phyloP scores from a whole-genome alignment of 179 eudicot species.

The Actinidia arguta region DNA sequence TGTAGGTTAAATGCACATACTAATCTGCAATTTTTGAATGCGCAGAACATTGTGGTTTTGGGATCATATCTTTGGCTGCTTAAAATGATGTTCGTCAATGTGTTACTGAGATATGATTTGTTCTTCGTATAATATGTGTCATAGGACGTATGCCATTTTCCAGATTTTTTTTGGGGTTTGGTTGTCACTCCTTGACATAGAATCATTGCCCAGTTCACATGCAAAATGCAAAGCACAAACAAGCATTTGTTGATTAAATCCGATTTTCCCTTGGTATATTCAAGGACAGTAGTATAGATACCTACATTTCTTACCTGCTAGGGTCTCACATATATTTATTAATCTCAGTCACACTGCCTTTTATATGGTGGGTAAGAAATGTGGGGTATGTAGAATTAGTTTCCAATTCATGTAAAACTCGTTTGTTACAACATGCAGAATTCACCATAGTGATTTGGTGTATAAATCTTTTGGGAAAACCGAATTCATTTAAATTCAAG shows the following conservation, averaged over 20 bases:
- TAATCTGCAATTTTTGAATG: not conserved
- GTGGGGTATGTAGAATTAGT: not conserved
- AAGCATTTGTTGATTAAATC: not conserved
- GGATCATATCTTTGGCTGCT: not conserved
- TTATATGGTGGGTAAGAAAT: no score
- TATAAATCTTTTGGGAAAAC: constrained; percentile 79
- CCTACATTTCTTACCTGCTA: no score
- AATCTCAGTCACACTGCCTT: no score
- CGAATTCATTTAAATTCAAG: constrained; percentile 71
- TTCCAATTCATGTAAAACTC: not conserved
- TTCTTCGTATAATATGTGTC: not conserved
- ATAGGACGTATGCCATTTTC: not conserved
- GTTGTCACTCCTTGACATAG: not conserved
- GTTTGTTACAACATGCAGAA: constrained; percentile 45
- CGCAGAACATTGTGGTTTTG: not conserved
- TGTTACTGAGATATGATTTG: not conserved
- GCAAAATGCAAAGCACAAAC: not conserved
- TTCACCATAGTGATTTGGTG: constrained; percentile 68
- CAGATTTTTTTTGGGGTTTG: not conserved
- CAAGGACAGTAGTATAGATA: no score
- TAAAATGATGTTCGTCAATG: not conserved
- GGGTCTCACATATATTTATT: no score
- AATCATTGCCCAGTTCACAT: not conserved
- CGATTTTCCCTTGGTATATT: not conserved
- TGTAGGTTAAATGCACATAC: not conserved